Evolutionary conservation across 371 early-diverging fungal species (phyloP).

Genomic region (Mortierella sp.): DNA sequence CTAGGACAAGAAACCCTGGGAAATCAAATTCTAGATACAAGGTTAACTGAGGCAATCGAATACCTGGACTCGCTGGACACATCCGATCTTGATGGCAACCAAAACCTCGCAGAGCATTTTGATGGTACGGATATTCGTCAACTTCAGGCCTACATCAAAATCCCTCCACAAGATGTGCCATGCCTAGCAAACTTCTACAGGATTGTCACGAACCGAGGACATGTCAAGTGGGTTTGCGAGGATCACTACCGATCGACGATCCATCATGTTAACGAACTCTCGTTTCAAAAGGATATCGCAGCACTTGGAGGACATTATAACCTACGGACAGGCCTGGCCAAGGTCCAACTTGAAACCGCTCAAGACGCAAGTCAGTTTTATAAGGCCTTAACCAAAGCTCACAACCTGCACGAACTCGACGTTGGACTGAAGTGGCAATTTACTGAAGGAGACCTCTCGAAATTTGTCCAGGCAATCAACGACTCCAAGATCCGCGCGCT

Average conservation of each 20-base stretch:
- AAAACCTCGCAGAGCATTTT: constrained; percentile 12
- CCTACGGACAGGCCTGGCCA: constrained; percentile 23
- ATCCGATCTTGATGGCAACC: not conserved
- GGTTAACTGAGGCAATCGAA: constrained; percentile 28
- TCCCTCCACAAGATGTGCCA: constrained; percentile 14
- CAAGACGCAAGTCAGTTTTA: constrained; percentile 29
- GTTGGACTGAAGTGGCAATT: constrained; percentile 34
- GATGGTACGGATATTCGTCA: constrained; percentile 30
- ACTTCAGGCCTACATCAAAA: constrained; percentile 26
- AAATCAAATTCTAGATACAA: constrained; percentile 33
- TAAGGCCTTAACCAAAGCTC: constrained; percentile 13
- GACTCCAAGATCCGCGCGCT: constrained; percentile 21
- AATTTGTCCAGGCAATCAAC: constrained; percentile 19
- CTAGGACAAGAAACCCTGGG: constrained; percentile 25
- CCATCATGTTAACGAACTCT: constrained; percentile 14
- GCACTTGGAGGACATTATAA: constrained; percentile 22
- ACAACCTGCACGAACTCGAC: constrained; percentile 30
- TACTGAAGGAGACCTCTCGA: constrained; percentile 26
- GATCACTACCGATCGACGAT: constrained; percentile 36
- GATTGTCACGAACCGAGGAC: constrained; percentile 23
- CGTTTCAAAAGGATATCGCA: constrained; percentile 22
- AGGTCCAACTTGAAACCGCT: constrained; percentile 13
- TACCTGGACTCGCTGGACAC: constrained; percentile 22
- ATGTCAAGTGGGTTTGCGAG: constrained; percentile 44
- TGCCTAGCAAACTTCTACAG: constrained; percentile 19